Evolutionary conservation across 331 rosid genomes (phyloP), one percentile per base, ranked within the genome.

Genomic region (Erythrophleum ivorense): DNA sequence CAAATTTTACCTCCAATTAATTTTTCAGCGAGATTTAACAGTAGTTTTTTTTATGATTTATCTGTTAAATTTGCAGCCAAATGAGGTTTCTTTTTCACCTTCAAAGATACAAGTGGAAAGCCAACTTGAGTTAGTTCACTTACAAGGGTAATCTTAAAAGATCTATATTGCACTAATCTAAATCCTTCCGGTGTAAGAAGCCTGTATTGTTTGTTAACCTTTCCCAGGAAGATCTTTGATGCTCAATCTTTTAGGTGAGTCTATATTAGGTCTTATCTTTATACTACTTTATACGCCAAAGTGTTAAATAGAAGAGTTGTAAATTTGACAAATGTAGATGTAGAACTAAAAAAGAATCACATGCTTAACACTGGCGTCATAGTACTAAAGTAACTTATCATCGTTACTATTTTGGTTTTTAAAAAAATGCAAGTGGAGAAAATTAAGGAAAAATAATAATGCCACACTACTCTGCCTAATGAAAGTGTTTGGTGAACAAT

Each of bases 21-120:
- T 13, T 31, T 62, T 52, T 43, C 13, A n/a, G 76, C 64, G 33
- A 33, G 49, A 82, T 76, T 53, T 53, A 50, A 50, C 55, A 13
- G n/a, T 50, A 50, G 2, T 0, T 50, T 50, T 48, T 48, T 50
- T 50, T n/a, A 50, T 50, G 55, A 9, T 53, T 6, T 16, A 3
- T 16, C 59, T 15, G 31, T 60, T 53, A 76, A 82, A 71, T 68
- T 46, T 24, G 53, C 15, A 19, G 40, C 63, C 19, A 53, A 53
- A 53, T 53, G 59, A 2, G 5, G 3, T 53, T 53, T 16, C 8
- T 16, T 50, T 14, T 3, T 12, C 29, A 24, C 29, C 29, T 24
- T 24, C 29, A 24, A 24, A 24, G 29, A 24, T 24, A 24, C 29
- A 24, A 24, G 29, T 24, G 29, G 29, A 24, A 24, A 24, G 29